A percentile compares a stretch with the other conserved stretches of the same genome.
Conservation (phyloP, 345 rosid genomes). For the Salix dunnii region DNA sequence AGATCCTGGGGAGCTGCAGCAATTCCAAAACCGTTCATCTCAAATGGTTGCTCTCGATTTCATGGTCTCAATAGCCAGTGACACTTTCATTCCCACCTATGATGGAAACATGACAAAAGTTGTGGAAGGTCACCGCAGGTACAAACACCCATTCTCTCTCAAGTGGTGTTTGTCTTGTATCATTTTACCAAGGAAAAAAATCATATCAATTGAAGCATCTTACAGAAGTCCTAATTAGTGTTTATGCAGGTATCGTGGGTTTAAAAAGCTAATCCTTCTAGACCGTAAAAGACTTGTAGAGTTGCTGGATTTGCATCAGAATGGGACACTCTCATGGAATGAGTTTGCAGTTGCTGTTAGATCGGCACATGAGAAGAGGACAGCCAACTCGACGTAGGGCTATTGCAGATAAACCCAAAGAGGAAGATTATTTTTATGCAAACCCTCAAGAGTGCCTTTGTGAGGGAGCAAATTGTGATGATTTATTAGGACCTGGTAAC, state of each 20-base stretch:
- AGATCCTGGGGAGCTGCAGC: conserved; percentile 65
- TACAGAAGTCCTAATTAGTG: conserved; percentile 10
- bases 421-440: conserved; percentile 96
- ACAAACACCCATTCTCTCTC: conserved; percentile 2
- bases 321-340: conserved; percentile 67
- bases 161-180: background rate
- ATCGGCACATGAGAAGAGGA: conserved; percentile 60
- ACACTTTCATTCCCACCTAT: conserved; percentile 85
- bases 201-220: background rate
- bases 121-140: conserved; percentile 99
- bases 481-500: conserved; percentile 41
- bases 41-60: conserved; percentile 99
- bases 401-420: conserved; percentile 80
- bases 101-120: conserved; percentile 98
- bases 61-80: conserved; percentile 86
- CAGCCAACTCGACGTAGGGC: conserved; percentile 60
- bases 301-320: conserved; percentile 69
- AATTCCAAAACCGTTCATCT: conserved; percentile 91
- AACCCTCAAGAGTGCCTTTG: conserved; percentile 96
- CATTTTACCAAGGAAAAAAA: background rate
- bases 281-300: conserved; percentile 73
- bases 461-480: conserved; percentile 55
- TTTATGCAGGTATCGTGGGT: conserved; percentile 72
- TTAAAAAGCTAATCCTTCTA: conserved; percentile 60
- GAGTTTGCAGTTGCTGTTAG: conserved; percentile 59